phyloP scores from a whole-genome alignment of 352 stramenopile species.

The Elongisporangium undulatum region DNA sequence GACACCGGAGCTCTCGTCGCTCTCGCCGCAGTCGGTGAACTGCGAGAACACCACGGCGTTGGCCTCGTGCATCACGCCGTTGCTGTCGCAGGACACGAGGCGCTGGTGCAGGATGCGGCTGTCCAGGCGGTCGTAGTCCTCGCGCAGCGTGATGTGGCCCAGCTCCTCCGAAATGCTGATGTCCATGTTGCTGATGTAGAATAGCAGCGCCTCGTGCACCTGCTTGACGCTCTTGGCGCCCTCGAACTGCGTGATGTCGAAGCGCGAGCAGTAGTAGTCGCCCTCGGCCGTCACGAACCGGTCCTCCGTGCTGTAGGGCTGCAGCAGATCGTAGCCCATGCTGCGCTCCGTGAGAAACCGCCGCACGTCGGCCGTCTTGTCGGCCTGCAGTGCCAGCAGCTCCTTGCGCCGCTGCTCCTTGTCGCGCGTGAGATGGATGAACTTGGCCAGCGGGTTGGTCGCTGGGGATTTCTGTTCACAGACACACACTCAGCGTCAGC shows the following conservation, averaged over 20 bases:
- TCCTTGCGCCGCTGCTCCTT: slow-evolving; percentile 15
- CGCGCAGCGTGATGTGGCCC: slow-evolving; percentile 38
- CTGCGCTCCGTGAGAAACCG: slow-evolving; percentile 25
- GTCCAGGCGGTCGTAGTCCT: slow-evolving; percentile 29
- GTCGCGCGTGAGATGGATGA: slow-evolving; percentile 24
- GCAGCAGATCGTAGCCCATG: slow-evolving; percentile 18
- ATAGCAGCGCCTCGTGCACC: slow-evolving; percentile 33
- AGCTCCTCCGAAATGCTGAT: slow-evolving; percentile 42
- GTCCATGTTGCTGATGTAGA: slow-evolving; percentile 36
- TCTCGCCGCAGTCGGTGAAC: slow-evolving; percentile 1
- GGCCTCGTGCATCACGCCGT: slow-evolving; percentile 19
- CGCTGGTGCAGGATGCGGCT: slow-evolving; percentile 26
- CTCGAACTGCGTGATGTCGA: slow-evolving; percentile 30
- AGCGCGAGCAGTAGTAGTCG: slow-evolving; percentile 27
- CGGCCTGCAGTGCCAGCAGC: slow-evolving; percentile 15
- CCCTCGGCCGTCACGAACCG: slow-evolving; percentile 24
- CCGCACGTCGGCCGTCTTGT: slow-evolving; percentile 14
- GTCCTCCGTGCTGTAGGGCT: slow-evolving; percentile 26
- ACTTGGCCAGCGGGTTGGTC: slow-evolving; percentile 28
- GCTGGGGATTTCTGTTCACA: slow-evolving; percentile 19
- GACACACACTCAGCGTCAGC: not conserved
- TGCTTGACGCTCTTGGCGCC: slow-evolving; percentile 17
- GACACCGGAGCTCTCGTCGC: not conserved
- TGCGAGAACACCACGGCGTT: slow-evolving; percentile 40
- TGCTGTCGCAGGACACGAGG: slow-evolving; percentile 16